Percentiles rank a stretch among this genome's conserved stretches.
These are phyloP conservation scores for Vigna unguiculata DNA, from an alignment of 306 rosid genomes.

Conservation along the genomic window DNA sequence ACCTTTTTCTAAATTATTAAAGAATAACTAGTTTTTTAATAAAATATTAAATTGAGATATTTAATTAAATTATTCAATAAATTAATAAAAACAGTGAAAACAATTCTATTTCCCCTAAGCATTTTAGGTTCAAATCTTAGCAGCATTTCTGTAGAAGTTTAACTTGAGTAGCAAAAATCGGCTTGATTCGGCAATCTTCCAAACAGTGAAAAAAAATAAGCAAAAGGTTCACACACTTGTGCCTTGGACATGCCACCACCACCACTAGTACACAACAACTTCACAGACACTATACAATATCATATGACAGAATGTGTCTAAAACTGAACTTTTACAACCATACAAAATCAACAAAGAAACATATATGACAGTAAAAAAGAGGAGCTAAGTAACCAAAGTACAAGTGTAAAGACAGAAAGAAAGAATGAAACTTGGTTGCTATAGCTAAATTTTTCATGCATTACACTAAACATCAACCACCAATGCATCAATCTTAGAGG, in stretches of 20 bases:
- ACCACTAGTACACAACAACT: background rate
- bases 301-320: background rate
- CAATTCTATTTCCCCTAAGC: background rate
- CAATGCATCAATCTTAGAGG: constrained; percentile 60
- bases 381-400: background rate
- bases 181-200: constrained; percentile 16
- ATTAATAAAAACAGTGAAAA: too few species aligned
- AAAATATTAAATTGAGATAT: too few species aligned
- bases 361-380: background rate
- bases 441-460: background rate
- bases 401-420: background rate
- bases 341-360: constrained; percentile 10
- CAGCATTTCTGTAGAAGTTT: background rate
- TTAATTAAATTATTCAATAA: too few species aligned
- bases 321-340: constrained; percentile 6
- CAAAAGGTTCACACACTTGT: background rate
- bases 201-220: background rate
- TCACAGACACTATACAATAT: constrained; percentile 22
- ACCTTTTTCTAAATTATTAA: too few species aligned
- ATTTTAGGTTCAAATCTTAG: background rate
- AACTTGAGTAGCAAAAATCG: background rate
- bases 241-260: constrained; percentile 11
- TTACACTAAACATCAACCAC: constrained; percentile 26
- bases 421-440: background rate
- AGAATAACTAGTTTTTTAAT: too few species aligned